Evolutionary conservation across 257 asterid genomes (phyloP), one percentile per base, ranked within the genome.

Genomic region (Petunia secreta): DNA sequence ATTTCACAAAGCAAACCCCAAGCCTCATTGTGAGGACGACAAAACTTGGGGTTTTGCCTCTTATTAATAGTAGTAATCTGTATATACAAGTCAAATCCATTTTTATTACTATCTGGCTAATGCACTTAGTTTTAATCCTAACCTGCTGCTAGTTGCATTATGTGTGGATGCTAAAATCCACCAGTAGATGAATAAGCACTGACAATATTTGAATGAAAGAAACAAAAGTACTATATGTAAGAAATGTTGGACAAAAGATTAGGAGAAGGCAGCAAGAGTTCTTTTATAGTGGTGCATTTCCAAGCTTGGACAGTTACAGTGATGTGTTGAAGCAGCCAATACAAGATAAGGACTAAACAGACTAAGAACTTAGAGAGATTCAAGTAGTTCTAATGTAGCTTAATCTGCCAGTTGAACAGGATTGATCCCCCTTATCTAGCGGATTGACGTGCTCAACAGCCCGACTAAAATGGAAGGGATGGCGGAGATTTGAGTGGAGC

Each of bases 61-160:
- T 25, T 25, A 25, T 25, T 25, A 25, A 25, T 25, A 25, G 25
- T 25, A 25, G 25, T 25, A 25, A 25, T 65, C 39, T 11, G 11
- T n/a, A 4, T 10, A 10, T 53, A 53, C 3, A 63, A 11, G 9
- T 63, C 5, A 15, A 63, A 64, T 38, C 48, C n/a, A 39, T 38
- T 64, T 13, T 5, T 37, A 37, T 63, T 14, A 4, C 13, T n/a
- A 68, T 44, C 55, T 44, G 58, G 41, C 40, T 5, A 68, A n/a
- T n/a, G 75, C 75, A 68, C n/a, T 68, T 68, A 8, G 43, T 67
- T 4, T 44, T 25, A 46, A 9, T 69, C 54, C 8, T 60, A 60
- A 60, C 16, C 40, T 60, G 40, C 8, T 34, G 5, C 13, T 0
- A 60, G 53, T 41, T 41, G 52, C 36, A 14, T 40, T 2, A 25